A percentile compares a stretch with the other conserved stretches of the same genome.
These are phyloP conservation scores for Podospora pseudopauciseta DNA, from an alignment of 495 filamentous ascomycete species.

Conservation along the genomic window DNA sequence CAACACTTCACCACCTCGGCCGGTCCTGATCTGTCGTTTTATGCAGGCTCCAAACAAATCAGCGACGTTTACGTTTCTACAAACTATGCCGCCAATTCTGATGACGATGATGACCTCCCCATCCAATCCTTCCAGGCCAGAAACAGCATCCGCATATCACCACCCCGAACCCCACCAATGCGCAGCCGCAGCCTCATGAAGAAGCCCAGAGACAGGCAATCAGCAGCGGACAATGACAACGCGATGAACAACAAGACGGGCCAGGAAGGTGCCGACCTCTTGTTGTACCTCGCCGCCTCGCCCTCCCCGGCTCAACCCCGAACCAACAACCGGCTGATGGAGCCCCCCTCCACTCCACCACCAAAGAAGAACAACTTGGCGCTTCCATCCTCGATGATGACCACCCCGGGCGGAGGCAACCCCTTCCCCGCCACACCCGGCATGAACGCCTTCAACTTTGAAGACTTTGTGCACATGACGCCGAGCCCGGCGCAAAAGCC, in stretches of 20 bases:
- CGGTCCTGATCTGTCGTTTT: conserved; percentile 66
- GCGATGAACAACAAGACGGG: conserved; percentile 47
- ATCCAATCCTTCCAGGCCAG: conserved; percentile 63
- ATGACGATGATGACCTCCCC: conserved; percentile 78
- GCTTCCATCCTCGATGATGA: conserved; percentile 83
- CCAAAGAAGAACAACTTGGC: conserved; percentile 62
- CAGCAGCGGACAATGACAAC: conserved; percentile 17
- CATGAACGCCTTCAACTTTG: conserved; percentile 76
- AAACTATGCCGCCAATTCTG: conserved; percentile 59
- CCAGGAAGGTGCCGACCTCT: conserved; percentile 84
- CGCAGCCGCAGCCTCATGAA: conserved; percentile 49
- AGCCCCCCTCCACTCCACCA: conserved; percentile 84
- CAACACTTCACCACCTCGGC: conserved; percentile 59
- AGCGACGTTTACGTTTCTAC: conserved; percentile 60
- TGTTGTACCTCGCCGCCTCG: conserved; percentile 89
- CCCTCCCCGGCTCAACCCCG: conserved; percentile 69
- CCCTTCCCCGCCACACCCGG: conserved; percentile 60
- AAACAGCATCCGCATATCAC: conserved; percentile 60
- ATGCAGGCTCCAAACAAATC: conserved; percentile 54
- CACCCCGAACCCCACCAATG: conserved; percentile 77
- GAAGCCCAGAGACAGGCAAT: conserved; percentile 16
- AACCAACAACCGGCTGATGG: conserved; percentile 41
- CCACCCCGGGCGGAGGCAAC: conserved; percentile 68
- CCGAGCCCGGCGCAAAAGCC: conserved; percentile 87
- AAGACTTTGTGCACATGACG: conserved; percentile 95